Percentiles rank a stretch among this genome's conserved stretches.
phyloP scores from a whole-genome alignment of 2,329 filamentous ascomycete genomes.

The Penicillium italicum region DNA sequence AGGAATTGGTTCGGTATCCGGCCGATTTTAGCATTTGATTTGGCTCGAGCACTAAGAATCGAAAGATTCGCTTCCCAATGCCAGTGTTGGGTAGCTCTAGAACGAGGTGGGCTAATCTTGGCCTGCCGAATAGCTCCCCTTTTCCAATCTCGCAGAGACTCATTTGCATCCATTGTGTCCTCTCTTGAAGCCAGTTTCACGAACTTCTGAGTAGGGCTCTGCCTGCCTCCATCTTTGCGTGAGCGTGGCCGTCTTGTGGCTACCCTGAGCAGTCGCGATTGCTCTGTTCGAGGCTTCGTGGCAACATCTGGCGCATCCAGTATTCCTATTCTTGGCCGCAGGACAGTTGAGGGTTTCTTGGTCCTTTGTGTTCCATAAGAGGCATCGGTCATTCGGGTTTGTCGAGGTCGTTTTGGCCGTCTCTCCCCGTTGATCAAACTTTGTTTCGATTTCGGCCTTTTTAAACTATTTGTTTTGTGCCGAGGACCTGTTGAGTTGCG shows the following conservation, averaged over 20 bases:
- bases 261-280: constrained; percentile 55
- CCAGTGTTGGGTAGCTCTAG: constrained; percentile 22
- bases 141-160: constrained; percentile 51
- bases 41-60: constrained; percentile 14
- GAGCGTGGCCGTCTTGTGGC: constrained; percentile 52
- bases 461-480: constrained; percentile 11
- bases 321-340: constrained; percentile 44
- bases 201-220: constrained; percentile 51
- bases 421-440: constrained; percentile 16
- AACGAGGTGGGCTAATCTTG: constrained; percentile 16
- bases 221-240: constrained; percentile 48
- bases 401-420: constrained; percentile 26
- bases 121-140: constrained; percentile 42
- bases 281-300: constrained; percentile 25
- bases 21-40: background rate
- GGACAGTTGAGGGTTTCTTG: constrained; percentile 20
- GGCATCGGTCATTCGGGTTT: constrained; percentile 38
- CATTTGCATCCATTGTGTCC: constrained; percentile 55
- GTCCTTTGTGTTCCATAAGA: constrained; percentile 23
- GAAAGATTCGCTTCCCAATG: constrained; percentile 23
- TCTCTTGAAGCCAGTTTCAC: constrained; percentile 50
- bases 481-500: constrained; percentile 18
- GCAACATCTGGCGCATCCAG: constrained; percentile 48
- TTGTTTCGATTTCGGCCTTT: constrained; percentile 19
- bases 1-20: constrained; percentile 4